Evolutionary conservation across 2,329 filamentous ascomycete genomes (phyloP).

Genomic region (Xylariales sp.): DNA sequence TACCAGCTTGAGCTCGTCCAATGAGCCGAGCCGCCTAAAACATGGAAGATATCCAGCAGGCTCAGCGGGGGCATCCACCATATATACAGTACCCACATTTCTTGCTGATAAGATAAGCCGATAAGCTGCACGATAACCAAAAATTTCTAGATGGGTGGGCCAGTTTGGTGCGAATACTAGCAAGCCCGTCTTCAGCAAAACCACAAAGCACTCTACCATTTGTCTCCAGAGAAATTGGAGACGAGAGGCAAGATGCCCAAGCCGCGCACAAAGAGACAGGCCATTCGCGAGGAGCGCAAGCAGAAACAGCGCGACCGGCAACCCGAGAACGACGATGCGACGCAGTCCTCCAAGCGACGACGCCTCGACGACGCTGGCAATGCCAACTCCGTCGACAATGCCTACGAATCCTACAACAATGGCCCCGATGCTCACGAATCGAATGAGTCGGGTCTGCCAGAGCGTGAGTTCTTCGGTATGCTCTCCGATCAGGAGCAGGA

Average conservation of each 20-base stretch:
- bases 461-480: constrained; percentile 85
- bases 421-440: constrained; percentile 13
- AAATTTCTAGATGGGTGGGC: constrained; percentile 3
- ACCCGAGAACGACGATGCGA: constrained; percentile 11
- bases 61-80: too few relatives aligned
- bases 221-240: not conserved
- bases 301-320: constrained; percentile 21
- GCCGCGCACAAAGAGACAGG: constrained; percentile 26
- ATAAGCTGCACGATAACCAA: constrained; percentile 2
- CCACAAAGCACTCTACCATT: not conserved
- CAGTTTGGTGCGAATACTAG: too few relatives aligned
- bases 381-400: constrained; percentile 10
- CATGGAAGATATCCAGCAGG: too few relatives aligned
- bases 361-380: constrained; percentile 17
- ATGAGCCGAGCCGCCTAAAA: too few relatives aligned
- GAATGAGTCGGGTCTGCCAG: constrained; percentile 25
- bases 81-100: not conserved
- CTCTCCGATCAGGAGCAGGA: constrained; percentile 91
- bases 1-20: too few relatives aligned
- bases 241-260: constrained; percentile 21
- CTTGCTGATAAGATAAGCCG: not conserved
- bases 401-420: constrained; percentile 14
- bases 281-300: constrained; percentile 28
- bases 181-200: not conserved
- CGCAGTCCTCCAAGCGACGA: constrained; percentile 19